Evolutionary conservation across 1,284 basidiomycete species (phyloP), one percentile per base, ranked within the genome.

Genomic region (Austropuccinia psidii): DNA sequence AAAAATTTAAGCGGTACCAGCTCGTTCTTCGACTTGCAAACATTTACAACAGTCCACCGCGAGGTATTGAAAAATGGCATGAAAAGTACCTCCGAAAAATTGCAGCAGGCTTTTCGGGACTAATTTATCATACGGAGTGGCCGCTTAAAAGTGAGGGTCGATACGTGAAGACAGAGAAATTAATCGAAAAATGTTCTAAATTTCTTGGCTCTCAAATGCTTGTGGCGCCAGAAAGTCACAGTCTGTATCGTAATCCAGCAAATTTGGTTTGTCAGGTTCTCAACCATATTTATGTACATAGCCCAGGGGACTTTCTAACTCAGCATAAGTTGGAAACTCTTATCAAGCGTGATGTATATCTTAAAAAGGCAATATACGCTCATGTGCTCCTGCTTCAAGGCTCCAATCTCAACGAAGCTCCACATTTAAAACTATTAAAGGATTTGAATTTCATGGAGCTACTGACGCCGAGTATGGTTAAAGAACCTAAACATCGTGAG

Each of bases 201-300:
- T 52, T 52, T 24, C 8, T 52, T n/a, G 49, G 27, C 19, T n/a
- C 19, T 9, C 49, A 52, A 52, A 24, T 52, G 9, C 49, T n/a
- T 52, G 19, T 11, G 17, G 21, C 8, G 8, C 49, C 21, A n/a
- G 11, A 24, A 52, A 52, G 17, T 37, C 21, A 60, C 21, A 21
- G 19, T 27, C 13, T 17, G 11, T 24, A 19, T 29, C 3, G 27
- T 41, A 21, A 61, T 41, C 58, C 58, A 4, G 47, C 47, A 31
- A 67, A 67, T 13, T 55, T 67, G 39, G 64, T 67, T 50, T 67
- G 55, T 35, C 37, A 17, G 33, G 4, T 67, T 29, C 29, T 55
- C 4, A 67, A 67, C 55, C 64, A 67, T 50, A 55, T 67, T 27
- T 67, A 67, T 35, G 33, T 39, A 67, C 17, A 67, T 43, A 54